Evolutionary conservation across 192 early-diverging fungal species (phyloP).

Genomic region (Umbelopsis sp.): DNA sequence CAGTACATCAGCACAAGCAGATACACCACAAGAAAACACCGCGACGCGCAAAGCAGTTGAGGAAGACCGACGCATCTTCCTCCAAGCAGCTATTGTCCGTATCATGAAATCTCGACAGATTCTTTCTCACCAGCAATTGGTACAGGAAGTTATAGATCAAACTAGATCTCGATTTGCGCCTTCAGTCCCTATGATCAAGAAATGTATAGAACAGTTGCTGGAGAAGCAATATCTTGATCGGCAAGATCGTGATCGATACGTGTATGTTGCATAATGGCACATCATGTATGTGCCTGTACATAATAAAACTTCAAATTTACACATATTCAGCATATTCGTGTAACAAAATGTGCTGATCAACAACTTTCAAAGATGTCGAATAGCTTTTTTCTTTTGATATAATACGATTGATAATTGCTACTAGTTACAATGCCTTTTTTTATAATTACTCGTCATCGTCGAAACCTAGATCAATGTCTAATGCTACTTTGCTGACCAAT

Average conservation of each 20-base stretch:
- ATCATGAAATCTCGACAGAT: conserved; percentile 82
- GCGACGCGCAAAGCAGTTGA: conserved; percentile 68
- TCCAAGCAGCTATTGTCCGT: conserved; percentile 87
- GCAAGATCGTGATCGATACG: conserved; percentile 78
- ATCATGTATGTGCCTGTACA: background rate
- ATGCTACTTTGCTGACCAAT: conserved; percentile 27
- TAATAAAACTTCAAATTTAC: background rate
- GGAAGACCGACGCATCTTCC: conserved; percentile 74
- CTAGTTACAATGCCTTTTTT: background rate
- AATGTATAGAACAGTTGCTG: conserved; percentile 83
- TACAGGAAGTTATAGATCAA: conserved; percentile 77
- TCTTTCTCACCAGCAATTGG: conserved; percentile 66
- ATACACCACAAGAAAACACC: conserved; percentile 63
- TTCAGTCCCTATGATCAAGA: conserved; percentile 75
- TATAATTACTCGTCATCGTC: conserved; percentile 26
- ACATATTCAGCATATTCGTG: background rate
- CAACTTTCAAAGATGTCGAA: no score
- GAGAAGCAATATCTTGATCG: conserved; percentile 85
- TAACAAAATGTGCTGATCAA: no score
- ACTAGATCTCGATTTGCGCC: conserved; percentile 72
- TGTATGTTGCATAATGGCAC: conserved; percentile 68
- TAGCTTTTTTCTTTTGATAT: no score
- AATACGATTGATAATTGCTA: background rate
- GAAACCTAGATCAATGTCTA: conserved; percentile 28
- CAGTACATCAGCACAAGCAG: conserved; percentile 57